Conservation (phyloP, 495 filamentous ascomycete species). For the Podospora conica region DNA sequence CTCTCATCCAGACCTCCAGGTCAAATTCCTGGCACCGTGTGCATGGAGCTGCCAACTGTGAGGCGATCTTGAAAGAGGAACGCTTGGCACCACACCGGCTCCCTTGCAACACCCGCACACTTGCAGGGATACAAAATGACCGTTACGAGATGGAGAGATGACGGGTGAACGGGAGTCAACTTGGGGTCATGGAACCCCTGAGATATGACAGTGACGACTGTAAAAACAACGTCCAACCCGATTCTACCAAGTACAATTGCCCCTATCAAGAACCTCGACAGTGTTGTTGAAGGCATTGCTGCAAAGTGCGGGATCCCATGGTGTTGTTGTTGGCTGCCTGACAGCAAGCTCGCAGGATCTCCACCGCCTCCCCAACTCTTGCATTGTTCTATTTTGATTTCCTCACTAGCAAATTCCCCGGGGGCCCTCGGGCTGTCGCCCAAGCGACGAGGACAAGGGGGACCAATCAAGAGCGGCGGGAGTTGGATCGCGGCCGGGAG, state of each 20-base stretch:
- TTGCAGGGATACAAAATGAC: neutral
- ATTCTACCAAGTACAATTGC: neutral
- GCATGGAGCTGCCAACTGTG: neutral
- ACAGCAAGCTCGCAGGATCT: neutral
- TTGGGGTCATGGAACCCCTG: too few species aligned
- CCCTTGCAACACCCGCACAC: neutral
- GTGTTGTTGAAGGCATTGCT: too few species aligned
- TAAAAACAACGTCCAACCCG: too few species aligned
- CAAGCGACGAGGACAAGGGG: neutral
- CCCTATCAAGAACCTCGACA: neutral
- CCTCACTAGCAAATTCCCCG: neutral
- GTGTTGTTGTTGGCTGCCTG: too few species aligned
- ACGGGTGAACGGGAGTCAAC: neutral
- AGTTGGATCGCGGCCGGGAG: neutral
- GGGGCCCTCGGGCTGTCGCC: neutral
- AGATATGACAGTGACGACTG: too few species aligned
- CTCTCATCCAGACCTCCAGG: neutral
- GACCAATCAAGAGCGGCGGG: neutral
- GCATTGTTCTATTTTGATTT: constrained; percentile 3
- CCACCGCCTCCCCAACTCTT: neutral
- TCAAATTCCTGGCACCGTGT: neutral
- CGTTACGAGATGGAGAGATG: neutral
- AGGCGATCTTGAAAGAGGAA: neutral
- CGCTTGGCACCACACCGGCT: neutral
- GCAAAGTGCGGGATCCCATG: too few species aligned